Base-by-base conservation (phyloP, 192 early-diverging fungal species). In the Coemansia sp. region DNA sequence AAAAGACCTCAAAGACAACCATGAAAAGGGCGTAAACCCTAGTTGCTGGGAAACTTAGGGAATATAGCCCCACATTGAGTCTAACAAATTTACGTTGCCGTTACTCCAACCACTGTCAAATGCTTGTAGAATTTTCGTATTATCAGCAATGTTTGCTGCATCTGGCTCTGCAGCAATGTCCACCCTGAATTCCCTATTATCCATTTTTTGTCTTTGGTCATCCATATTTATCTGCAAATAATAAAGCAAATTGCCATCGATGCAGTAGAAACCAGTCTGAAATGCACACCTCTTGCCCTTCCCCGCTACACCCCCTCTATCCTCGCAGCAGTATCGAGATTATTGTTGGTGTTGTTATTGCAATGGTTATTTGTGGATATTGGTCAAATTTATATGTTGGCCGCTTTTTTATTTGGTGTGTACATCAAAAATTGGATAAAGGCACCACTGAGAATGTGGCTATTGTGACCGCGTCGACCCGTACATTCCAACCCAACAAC, bases 101-200 rank as follows among this genome's bases (percentile, higher is more conserved):
- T 48, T 16, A 48, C 15, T 5, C 46, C 15, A n/a, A 0, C 46
- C 8, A 48, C 12, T 48, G 46, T n/a, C 46, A 48, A 48, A 48
- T 48, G 9, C 9, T 48, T 16, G 46, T 13, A 48, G 49, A 12
- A 12, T 45, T 45, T 52, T 21, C 0, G 19, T 58, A 71, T 65
- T 65, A 61, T 57, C 68, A 63, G 51, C 43, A 37, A 54, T 69
- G 36, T 66, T 57, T 70, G 74, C 68, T 70, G n/a, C 69, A 54
- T 46, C 61, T n/a, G 41, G 67, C 26, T 26, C 26, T 76, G 74
- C 74, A 76, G 66, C 74, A 70, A 67, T 76, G 68, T 40, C 52
- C 59, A 67, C 70, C 68, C 41, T 57, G 15, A 40, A n/a, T 60
- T 48, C 59, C 65, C 63, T 76, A 76, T 76, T 76, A 76, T 76